Conservation (phyloP, 2,329 filamentous ascomycete genomes). For the Penicillium palitans region DNA sequence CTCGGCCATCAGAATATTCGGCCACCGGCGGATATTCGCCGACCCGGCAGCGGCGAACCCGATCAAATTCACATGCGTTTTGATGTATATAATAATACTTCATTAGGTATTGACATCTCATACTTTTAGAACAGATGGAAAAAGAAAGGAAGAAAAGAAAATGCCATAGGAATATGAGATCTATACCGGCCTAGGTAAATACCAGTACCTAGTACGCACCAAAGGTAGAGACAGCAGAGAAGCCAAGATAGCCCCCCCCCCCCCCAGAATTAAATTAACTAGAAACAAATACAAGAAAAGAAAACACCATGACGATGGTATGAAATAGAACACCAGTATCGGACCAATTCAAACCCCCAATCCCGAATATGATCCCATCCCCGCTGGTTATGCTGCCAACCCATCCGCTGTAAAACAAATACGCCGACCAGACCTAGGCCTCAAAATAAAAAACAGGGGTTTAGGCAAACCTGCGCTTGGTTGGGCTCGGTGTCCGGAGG, state of each 20-base stretch:
- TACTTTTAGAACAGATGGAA: neutral
- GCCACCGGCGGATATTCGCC: conserved; percentile 3
- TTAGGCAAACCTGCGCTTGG: conserved; percentile 32
- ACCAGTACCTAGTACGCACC: neutral
- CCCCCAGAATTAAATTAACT: neutral
- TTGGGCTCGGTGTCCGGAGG: conserved; percentile 41
- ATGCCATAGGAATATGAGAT: neutral
- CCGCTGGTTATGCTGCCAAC: conserved; percentile 6
- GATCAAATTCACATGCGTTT: neutral
- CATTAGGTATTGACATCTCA: no score
- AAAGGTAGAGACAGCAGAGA: neutral
- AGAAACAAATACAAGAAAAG: conserved; percentile 15
- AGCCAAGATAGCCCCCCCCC: neutral
- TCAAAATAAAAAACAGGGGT: conserved; percentile 15
- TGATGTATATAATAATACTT: neutral
- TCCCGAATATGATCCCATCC: neutral
- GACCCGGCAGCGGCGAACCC: neutral
- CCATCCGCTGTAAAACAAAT: conserved; percentile 5
- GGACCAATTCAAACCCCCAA: neutral
- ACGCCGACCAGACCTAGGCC: conserved; percentile 5
- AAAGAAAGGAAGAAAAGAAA: neutral
- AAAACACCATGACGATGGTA: conserved; percentile 16
- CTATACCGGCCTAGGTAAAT: neutral
- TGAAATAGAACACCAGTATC: conserved; percentile 12
- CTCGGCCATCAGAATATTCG: neutral